Conservation (phyloP, 352 stramenopile species). For the Phytophthora pluvialis region DNA sequence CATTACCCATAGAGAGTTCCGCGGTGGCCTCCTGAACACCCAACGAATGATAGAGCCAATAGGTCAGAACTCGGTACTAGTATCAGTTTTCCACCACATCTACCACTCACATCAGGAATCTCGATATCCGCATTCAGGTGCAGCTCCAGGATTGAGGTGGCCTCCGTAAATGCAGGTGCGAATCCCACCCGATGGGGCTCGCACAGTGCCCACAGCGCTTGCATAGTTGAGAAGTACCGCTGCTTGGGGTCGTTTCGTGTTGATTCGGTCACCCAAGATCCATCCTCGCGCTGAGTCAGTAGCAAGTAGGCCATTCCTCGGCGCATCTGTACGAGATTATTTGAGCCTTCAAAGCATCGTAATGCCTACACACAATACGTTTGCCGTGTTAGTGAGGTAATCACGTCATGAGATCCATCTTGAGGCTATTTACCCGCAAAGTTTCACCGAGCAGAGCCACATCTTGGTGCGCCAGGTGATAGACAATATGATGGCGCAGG, state of each 20-base stretch:
- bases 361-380: constrained; percentile 56
- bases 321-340: constrained; percentile 72
- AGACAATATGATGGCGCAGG: constrained; percentile 82
- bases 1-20: background rate
- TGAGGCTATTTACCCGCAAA: constrained; percentile 50
- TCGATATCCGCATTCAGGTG: constrained; percentile 68
- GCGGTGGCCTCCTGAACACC: constrained; percentile 8
- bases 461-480: constrained; percentile 81
- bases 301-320: constrained; percentile 77
- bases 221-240: constrained; percentile 61
- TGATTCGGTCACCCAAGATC: constrained; percentile 50
- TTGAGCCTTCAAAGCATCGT: constrained; percentile 71
- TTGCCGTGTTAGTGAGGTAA: background rate
- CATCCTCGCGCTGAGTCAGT: constrained; percentile 60
- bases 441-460: constrained; percentile 72
- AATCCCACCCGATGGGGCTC: constrained; percentile 58
- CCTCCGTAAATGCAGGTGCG: constrained; percentile 65
- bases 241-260: constrained; percentile 29
- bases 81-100: background rate
- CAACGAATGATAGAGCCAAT: constrained; percentile 3
- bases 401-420: background rate
- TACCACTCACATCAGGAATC: constrained; percentile 25
- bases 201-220: constrained; percentile 54
- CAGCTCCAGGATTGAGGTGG: constrained; percentile 57
- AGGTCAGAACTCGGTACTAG: constrained; percentile 9